Conservation (phyloP, 371 early-diverging fungal genomes). For the Actinomucor elegans region DNA sequence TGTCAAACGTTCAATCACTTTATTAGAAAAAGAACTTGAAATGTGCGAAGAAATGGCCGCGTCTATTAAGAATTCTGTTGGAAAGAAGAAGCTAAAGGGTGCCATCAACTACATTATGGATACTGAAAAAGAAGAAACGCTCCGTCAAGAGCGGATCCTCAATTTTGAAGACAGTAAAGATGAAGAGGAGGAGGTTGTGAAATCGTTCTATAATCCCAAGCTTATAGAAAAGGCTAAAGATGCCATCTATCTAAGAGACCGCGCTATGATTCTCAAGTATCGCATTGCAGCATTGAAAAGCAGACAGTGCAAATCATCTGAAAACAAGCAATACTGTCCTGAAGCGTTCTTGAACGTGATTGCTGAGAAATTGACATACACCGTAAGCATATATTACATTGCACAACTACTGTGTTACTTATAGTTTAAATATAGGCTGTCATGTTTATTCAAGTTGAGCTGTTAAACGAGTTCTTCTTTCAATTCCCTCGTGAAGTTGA, state of each 20-base stretch:
- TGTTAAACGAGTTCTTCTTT: conserved; percentile 96
- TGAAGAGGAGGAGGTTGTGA: conserved; percentile 48
- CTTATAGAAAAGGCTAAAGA: conserved; percentile 80
- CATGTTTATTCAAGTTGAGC: conserved; percentile 95
- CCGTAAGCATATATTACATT: conserved; percentile 32
- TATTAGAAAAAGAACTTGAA: conserved; percentile 79
- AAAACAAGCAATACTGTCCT: conserved; percentile 89
- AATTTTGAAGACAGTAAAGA: conserved; percentile 20
- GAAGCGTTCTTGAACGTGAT: conserved; percentile 90
- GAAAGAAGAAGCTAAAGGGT: conserved; percentile 79
- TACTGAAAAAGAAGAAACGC: conserved; percentile 53
- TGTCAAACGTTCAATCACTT: conserved; percentile 66
- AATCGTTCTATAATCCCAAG: conserved; percentile 65
- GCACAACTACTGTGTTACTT: background rate
- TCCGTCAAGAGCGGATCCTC: conserved; percentile 41
- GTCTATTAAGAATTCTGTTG: conserved; percentile 74
- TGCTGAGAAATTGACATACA: conserved; percentile 90
- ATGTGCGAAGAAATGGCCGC: conserved; percentile 72
- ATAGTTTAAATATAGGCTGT: conserved; percentile 57
- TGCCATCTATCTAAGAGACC: conserved; percentile 75
- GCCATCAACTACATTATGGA: conserved; percentile 73
- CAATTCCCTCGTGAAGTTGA: conserved; percentile 95
- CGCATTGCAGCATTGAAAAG: conserved; percentile 79
- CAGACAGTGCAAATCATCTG: conserved; percentile 71
- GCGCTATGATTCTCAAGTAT: conserved; percentile 73